Evolutionary conservation across 1,284 basidiomycete species (phyloP), one percentile per base, ranked within the genome.

Genomic region (Cutaneotrichosporon cavernicola): DNA sequence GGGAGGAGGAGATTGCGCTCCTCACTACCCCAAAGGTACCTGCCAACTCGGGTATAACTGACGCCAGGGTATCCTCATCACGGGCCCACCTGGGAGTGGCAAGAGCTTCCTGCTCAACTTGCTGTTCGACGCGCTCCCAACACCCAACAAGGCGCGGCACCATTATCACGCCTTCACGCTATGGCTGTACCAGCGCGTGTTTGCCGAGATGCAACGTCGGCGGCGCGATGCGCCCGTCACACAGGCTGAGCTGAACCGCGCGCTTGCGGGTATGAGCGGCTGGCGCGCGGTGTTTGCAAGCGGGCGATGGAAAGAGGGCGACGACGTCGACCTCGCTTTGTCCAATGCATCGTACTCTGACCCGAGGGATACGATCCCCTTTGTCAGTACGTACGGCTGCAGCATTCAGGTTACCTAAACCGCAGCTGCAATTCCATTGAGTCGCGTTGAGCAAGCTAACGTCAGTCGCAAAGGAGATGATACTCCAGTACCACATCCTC

Each of bases 161-260:
- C 88, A 89, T 75, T 89, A 89, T 77, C 86, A 85, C 74, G 83
- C 88, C 64, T 86, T 90, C 67, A 84, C 89, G 0, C 83, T 90
- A 10, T 86, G 86, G 53, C 82, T 90, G 10, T 90, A 90, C 76
- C 85, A 85, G 60, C 81, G 66, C 72, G 87, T 71, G 81, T 86
- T 77, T 60, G 56, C 64, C 5, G 79, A 80, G 64, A 69, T 77
- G 66, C 69, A 74, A 60, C 58, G 68, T 65, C 68, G 78, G 16
- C 67, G 75, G 43, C 53, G 38, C 2, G 46, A 36, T 13, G 26
- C 51, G 40, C 60, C 60, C 3, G 50, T 53, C 36, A 69, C 73
- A 10, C 40, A 61, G 66, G 59, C 84, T 78, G 82, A 82, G 72
- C 72, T 79, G 64, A 76, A 70, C 69, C 78, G 75, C 77, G 79